These are phyloP conservation scores for Pleurotus sapidus DNA, from an alignment of 768 basidiomycete species.

Conservation along the genomic window DNA sequence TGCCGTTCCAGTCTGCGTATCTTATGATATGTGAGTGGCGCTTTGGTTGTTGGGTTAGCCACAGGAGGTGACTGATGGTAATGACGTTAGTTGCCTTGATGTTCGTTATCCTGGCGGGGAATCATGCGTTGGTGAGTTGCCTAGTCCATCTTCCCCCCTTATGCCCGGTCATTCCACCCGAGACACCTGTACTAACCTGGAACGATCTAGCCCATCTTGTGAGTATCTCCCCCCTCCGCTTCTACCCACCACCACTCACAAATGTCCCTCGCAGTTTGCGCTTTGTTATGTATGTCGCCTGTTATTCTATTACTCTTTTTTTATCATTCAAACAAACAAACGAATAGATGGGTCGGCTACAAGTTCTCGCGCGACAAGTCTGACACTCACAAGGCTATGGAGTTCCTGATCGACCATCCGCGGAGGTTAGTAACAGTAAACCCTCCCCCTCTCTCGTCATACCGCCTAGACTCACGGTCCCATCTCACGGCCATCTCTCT, in stretches of 20 bases:
- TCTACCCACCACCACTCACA: not conserved
- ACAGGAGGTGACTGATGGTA: not conserved
- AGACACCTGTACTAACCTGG: no score
- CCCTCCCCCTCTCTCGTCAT: not conserved
- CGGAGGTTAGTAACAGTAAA: slow-evolving; percentile 54
- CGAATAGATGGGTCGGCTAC: slow-evolving; percentile 56
- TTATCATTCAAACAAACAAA: no score
- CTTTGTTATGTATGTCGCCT: slow-evolving; percentile 48
- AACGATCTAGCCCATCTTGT: slow-evolving; percentile 55
- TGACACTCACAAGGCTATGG: slow-evolving; percentile 48
- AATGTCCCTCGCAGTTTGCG: slow-evolving; percentile 41
- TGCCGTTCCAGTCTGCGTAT: slow-evolving; percentile 68
- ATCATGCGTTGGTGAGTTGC: slow-evolving; percentile 64
- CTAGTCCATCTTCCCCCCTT: not conserved
- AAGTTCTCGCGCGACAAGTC: slow-evolving; percentile 46
- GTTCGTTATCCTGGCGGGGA: slow-evolving; percentile 70
- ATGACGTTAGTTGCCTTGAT: slow-evolving; percentile 44
- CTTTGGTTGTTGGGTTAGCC: not conserved
- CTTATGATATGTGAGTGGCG: slow-evolving; percentile 58
- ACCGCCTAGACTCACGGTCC: not conserved
- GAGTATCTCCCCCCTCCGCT: slow-evolving; percentile 19
- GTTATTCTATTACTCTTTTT: no score
- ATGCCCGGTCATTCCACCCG: no score
- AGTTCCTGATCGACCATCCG: slow-evolving; percentile 78
- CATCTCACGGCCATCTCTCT: not conserved